Conservation (phyloP, 1,284 basidiomycete species). For the Tetrapyrgos nigripes region DNA sequence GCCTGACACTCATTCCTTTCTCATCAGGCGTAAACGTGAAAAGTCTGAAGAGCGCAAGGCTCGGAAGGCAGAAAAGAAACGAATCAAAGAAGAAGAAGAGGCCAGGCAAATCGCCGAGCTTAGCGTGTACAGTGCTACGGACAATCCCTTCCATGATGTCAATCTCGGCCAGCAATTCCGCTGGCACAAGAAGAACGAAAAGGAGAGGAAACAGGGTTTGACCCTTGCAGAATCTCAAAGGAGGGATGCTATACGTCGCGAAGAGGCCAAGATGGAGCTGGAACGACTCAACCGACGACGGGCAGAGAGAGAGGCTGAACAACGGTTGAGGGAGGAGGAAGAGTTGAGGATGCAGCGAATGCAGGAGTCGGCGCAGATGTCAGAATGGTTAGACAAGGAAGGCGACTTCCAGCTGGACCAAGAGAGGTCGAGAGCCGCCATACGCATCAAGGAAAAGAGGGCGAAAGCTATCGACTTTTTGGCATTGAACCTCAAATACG, state of each 20-base stretch:
- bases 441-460: slow-evolving; percentile 93
- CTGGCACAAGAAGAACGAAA: slow-evolving; percentile 99
- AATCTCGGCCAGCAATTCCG: slow-evolving; percentile 95
- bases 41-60: slow-evolving; percentile 79
- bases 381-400: slow-evolving; percentile 97
- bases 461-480: slow-evolving; percentile 97
- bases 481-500: slow-evolving; percentile 91
- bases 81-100: slow-evolving; percentile 86
- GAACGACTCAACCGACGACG: slow-evolving; percentile 90
- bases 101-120: slow-evolving; percentile 87
- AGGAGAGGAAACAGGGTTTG: slow-evolving; percentile 90
- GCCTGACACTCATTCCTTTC: slow-evolving; percentile 4
- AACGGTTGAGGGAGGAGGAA: slow-evolving; percentile 90
- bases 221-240: slow-evolving; percentile 81
- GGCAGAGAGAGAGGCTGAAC: slow-evolving; percentile 92
- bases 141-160: slow-evolving; percentile 98
- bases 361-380: slow-evolving; percentile 96
- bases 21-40: slow-evolving; percentile 75
- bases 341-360: slow-evolving; percentile 87
- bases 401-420: slow-evolving; percentile 98
- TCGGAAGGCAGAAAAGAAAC: slow-evolving; percentile 83
- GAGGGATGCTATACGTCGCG: slow-evolving; percentile 81
- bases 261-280: slow-evolving; percentile 95
- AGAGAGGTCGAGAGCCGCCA: slow-evolving; percentile 88
- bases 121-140: slow-evolving; percentile 91